Conservation (phyloP, 768 basidiomycete genomes). For the Agaricus subrufescens region DNA sequence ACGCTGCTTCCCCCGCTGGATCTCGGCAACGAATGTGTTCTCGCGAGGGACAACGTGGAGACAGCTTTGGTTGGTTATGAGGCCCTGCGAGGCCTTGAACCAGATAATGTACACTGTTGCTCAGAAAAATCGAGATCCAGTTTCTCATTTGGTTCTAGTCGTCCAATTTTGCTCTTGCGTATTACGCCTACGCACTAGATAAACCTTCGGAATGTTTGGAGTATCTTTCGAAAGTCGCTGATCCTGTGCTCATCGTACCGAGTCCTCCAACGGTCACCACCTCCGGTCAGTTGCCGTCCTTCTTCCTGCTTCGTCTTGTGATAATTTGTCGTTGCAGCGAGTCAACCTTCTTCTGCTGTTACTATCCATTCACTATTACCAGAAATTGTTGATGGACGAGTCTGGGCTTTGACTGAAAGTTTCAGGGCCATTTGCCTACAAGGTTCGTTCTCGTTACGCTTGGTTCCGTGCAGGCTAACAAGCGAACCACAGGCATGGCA, state of each 20-base stretch:
- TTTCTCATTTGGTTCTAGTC: slow-evolving; percentile 39
- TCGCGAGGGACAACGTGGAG: slow-evolving; percentile 49
- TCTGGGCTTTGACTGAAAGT: slow-evolving; percentile 70
- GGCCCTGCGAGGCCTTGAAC: slow-evolving; percentile 42
- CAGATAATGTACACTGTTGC: slow-evolving; percentile 48
- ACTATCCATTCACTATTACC: slow-evolving; percentile 29
- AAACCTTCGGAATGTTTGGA: slow-evolving; percentile 58
- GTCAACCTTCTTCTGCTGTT: too few species aligned
- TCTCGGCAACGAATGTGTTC: slow-evolving; percentile 53
- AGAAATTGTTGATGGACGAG: slow-evolving; percentile 64
- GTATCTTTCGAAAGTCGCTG: slow-evolving; percentile 50
- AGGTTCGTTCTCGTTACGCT: slow-evolving; percentile 39
- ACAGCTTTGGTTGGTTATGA: slow-evolving; percentile 57
- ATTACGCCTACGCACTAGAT: slow-evolving; percentile 76
- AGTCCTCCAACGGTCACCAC: slow-evolving; percentile 37
- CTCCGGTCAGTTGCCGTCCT: slow-evolving; percentile 15
- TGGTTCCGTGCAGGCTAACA: not conserved
- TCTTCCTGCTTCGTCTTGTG: slow-evolving; percentile 23
- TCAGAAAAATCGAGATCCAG: not conserved
- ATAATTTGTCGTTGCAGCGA: too few species aligned
- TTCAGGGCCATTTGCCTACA: slow-evolving; percentile 74
- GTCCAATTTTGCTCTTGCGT: slow-evolving; percentile 64
- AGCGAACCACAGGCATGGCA: slow-evolving; percentile 58
- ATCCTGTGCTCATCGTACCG: slow-evolving; percentile 49
- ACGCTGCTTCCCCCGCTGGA: slow-evolving; percentile 27